phyloP scores from a whole-genome alignment of 1,284 basidiomycete genomes.

The Porogramme epimiltina region DNA sequence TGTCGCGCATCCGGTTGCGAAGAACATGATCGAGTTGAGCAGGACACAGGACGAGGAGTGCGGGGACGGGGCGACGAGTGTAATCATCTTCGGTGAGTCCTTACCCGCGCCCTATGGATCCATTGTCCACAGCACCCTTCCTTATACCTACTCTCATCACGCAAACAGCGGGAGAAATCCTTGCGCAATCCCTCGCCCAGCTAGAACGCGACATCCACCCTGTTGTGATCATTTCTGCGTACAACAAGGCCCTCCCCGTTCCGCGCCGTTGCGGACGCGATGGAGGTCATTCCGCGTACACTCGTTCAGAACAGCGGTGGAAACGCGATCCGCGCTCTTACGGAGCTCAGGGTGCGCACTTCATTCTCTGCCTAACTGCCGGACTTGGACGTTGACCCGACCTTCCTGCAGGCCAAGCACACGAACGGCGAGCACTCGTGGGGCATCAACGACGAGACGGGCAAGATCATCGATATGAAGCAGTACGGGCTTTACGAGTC shows the following conservation, averaged over 20 bases:
- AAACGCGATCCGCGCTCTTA: conserved; percentile 91
- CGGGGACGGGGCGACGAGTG: conserved; percentile 96
- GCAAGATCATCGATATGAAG: conserved; percentile 95
- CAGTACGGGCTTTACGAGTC: conserved; percentile 96
- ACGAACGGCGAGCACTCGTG: conserved; percentile 88
- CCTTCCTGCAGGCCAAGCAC: conserved; percentile 84
- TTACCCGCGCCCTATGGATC: background rate
- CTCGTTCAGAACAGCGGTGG: conserved; percentile 96
- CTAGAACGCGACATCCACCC: conserved; percentile 97
- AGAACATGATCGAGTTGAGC: conserved; percentile 99
- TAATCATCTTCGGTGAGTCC: conserved; percentile 89
- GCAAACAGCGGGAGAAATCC: conserved; percentile 88
- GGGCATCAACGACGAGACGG: conserved; percentile 78
- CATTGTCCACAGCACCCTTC: background rate
- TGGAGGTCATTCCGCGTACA: conserved; percentile 97
- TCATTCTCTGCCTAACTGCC: background rate
- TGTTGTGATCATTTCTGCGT: conserved; percentile 97
- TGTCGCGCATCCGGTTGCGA: conserved; percentile 96
- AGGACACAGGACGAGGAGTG: conserved; percentile 99
- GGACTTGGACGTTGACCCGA: background rate
- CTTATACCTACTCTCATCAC: background rate
- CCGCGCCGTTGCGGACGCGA: conserved; percentile 79
- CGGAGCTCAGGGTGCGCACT: conserved; percentile 73
- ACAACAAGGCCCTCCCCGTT: conserved; percentile 96
- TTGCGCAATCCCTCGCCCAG: conserved; percentile 92